Base-by-base conservation (phyloP, 2,329 filamentous ascomycete species). In the Lithohypha guttulata region DNA sequence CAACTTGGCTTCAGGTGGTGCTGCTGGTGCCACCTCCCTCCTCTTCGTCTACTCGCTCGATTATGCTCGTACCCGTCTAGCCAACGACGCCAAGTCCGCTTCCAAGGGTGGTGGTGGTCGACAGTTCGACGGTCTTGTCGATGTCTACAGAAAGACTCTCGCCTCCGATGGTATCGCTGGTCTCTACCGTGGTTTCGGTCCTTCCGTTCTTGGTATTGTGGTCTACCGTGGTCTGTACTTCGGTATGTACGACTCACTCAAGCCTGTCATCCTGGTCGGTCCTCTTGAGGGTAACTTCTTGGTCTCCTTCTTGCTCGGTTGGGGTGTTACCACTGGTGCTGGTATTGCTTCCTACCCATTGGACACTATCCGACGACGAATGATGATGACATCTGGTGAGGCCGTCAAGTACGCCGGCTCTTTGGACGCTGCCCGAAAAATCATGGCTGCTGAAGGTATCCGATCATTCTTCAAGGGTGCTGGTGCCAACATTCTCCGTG, bases 151-250 rank as follows among this genome's bases (percentile, higher is more conserved):
- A 77, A 98, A 98, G 91, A 98, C 91, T 61, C 79, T 98, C 61
- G 89, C 91, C 59, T 84, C 85, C 61, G 91, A 98, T 69, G 91
- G 91, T 93, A 77, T 98, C 73, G 83, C 81, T 64, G 91, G 91
- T 93, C 87, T 98, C 64, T 98, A 98, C 85, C 91, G 91, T 93
- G 91, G 91, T 78, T 98, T 98, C 84, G 86, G 87, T 78, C 91
- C 93, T 68, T 98, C 91, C 63, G 91, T 98, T 63, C 78, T 83
- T 70, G 91, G 91, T 82, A 98, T 98, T 70, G 71, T 98, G 61
- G 91, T 98, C 74, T 98, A 98, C 85, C 91, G 91, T 85, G 91
- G 91, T 95, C 86, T 98, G 61, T 98, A 98, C 87, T 98, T 98
- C 83, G 91, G 91, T 68, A 83, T 98, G 83, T 98, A 98, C 86